Evolutionary conservation across 495 filamentous ascomycete species (phyloP), one percentile per base, ranked within the genome.

Genomic region (Podospora australis): DNA sequence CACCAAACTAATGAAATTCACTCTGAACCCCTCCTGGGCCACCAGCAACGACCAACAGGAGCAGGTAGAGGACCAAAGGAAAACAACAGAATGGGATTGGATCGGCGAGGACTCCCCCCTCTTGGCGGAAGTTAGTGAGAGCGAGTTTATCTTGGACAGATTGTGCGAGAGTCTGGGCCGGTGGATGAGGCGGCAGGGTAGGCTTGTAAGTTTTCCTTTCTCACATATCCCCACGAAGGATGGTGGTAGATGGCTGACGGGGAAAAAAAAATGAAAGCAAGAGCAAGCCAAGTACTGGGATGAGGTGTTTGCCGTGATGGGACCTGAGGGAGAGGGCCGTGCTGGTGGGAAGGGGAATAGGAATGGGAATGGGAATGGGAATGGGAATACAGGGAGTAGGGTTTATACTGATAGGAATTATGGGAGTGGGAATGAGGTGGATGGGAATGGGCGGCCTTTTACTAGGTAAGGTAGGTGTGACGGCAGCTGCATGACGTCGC

Each of bases 71-170:
- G 70, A 46, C 64, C 63, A 64, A 30, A 58, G 66, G 30, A 49
- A 59, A 21, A 57, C 63, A 14, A 55, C 62, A 4, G 61, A 68
- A 22, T 89, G 86, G 86, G 84, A 82, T 40, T 90, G 86, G 86
- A 65, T 89, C 14, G 79, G 81, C 13, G 72, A 79, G 44, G 68
- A 78, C 16, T 81, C 75, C 52, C 86, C 86, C 2, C 65, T 89
- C 53, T 70, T 89, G 59, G 78, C 81, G 4, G 73, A 78, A 11
- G 74, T 78, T 5, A 56, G 58, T 10, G 69, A 72, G 49, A 54
- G 62, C 3, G 63, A 70, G 56, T 90, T 85, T 86, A 65, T 89
- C 21, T 61, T 90, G 3, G 75, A 80, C 54, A 69, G 73, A 48
- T 53, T 86, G 30, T 73, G 74, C 23, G 71, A 74, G 51, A 76